Conservation (phyloP, 768 basidiomycete species). For the Dioszegia aurantiaca region DNA sequence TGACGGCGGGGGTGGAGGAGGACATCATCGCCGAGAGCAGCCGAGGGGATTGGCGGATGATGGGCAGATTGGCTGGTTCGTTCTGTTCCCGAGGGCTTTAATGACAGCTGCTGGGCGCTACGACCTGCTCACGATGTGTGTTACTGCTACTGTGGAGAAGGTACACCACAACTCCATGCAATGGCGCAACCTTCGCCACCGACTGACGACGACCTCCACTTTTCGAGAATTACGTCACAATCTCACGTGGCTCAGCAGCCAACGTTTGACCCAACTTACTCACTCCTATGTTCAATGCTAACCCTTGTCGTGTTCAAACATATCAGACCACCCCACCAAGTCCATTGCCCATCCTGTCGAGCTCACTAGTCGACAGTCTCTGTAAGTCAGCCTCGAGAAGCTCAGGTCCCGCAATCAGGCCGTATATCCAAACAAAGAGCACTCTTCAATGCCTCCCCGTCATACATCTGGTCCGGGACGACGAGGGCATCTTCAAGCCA, state of each 20-base stretch:
- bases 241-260: not conserved
- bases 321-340: not conserved
- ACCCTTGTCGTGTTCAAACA: not conserved
- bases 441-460: no score
- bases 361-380: not conserved
- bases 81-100: no score
- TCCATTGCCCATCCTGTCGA: slow-evolving; percentile 10
- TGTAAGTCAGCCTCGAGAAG: not conserved
- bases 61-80: not conserved
- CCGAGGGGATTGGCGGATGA: not conserved
- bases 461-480: no score
- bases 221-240: not conserved
- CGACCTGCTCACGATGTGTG: no score
- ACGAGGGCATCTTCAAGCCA: no score
- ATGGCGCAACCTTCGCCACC: no score
- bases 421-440: not conserved
- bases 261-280: no score
- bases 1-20: no score
- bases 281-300: not conserved
- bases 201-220: not conserved
- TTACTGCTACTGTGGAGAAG: no score
- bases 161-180: no score
- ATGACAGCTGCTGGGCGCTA: no score
- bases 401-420: not conserved
- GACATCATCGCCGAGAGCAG: slow-evolving; percentile 3